Conservation (phyloP, 2,329 filamentous ascomycete species). For the Rosellinia necatrix region DNA sequence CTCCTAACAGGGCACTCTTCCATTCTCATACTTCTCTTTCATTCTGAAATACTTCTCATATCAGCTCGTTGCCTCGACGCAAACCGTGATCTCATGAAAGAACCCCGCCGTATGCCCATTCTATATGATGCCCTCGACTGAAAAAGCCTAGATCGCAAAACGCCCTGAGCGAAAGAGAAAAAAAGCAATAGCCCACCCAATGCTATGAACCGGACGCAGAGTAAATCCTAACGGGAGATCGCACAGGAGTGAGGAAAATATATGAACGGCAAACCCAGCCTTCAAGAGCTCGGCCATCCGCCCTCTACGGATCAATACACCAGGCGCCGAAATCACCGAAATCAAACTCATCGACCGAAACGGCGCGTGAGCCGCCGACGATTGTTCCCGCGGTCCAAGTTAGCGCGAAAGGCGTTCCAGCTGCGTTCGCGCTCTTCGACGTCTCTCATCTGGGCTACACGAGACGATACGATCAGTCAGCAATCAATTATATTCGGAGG, state of each 20-base stretch:
- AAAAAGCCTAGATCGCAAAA: background rate
- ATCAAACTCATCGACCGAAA: conserved; percentile 40
- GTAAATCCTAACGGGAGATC: background rate
- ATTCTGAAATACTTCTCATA: background rate
- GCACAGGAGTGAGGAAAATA: background rate
- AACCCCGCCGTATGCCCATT: conserved; percentile 11
- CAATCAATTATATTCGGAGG: background rate
- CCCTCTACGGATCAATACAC: background rate
- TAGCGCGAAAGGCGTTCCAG: conserved; percentile 50
- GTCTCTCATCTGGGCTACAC: conserved; percentile 54
- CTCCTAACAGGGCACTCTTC: background rate
- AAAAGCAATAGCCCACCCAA: conserved; percentile 8
- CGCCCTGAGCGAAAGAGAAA: no score
- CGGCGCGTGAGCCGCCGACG: conserved; percentile 49
- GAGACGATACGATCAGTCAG: background rate
- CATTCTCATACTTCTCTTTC: background rate
- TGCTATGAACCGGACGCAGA: background rate
- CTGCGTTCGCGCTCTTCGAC: conserved; percentile 56
- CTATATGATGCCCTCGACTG: conserved; percentile 16
- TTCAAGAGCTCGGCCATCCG: no score
- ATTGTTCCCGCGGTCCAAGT: conserved; percentile 41
- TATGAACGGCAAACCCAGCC: background rate
- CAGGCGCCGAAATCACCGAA: background rate
- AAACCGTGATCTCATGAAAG: conserved; percentile 25
- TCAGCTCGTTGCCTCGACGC: conserved; percentile 9